These are phyloP conservation scores for Cryphonectria japonica DNA, from an alignment of 2,329 filamentous ascomycete genomes.

Conservation along the genomic window DNA sequence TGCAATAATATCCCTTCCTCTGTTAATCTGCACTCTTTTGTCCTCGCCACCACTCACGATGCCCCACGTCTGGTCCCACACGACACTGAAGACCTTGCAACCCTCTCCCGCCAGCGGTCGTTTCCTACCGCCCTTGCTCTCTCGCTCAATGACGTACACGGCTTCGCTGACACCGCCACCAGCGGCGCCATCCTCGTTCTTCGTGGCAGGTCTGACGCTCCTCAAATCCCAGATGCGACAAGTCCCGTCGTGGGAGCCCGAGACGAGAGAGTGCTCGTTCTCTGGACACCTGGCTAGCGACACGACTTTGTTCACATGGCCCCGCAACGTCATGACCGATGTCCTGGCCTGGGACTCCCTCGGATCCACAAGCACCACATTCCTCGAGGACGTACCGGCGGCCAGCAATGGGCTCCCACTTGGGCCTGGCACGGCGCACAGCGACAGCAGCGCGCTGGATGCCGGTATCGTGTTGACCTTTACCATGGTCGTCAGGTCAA, in stretches of 20 bases:
- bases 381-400: constrained; percentile 80
- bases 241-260: constrained; percentile 89
- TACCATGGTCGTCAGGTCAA: constrained; percentile 81
- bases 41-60: constrained; percentile 94
- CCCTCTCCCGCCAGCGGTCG: constrained; percentile 75
- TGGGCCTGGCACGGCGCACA: constrained; percentile 72
- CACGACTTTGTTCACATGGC: constrained; percentile 77
- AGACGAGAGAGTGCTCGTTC: constrained; percentile 82
- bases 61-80: constrained; percentile 83
- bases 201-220: constrained; percentile 62
- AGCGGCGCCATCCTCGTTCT: constrained; percentile 62
- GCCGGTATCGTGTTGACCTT: constrained; percentile 84
- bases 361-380: constrained; percentile 93
- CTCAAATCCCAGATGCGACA: constrained; percentile 94
- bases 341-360: constrained; percentile 76
- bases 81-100: constrained; percentile 85
- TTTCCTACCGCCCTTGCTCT: constrained; percentile 69
- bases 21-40: constrained; percentile 91
- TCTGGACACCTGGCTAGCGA: constrained; percentile 56
- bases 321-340: constrained; percentile 86
- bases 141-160: constrained; percentile 75
- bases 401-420: constrained; percentile 57
- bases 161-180: constrained; percentile 69
- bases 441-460: constrained; percentile 78
- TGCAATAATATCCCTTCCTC: constrained; percentile 58